These are phyloP conservation scores for Aristolochia fimbriata DNA, from an alignment of 164 flowering plant species.

Conservation along the genomic window DNA sequence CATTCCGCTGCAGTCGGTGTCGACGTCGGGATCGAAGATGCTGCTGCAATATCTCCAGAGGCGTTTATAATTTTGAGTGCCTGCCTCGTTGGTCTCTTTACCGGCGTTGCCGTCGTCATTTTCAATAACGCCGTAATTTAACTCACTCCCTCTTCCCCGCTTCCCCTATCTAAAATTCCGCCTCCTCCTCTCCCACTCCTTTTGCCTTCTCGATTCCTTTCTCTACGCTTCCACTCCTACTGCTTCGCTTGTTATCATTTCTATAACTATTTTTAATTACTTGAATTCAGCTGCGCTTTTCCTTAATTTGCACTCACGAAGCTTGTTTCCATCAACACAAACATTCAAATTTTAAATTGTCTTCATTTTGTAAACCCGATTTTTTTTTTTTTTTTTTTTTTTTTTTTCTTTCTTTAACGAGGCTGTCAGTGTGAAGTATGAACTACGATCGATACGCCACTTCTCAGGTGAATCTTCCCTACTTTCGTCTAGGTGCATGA, in stretches of 20 bases:
- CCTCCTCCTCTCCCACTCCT: neutral
- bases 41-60: constrained; percentile 11
- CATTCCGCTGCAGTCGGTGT: constrained; percentile 3
- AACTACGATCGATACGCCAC: neutral
- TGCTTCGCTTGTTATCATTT: neutral
- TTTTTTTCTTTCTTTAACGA: too few relatives aligned
- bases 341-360: too few relatives aligned
- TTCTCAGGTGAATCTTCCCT: neutral
- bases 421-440: neutral
- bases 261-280: neutral
- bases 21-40: constrained; percentile 6
- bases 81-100: constrained; percentile 72
- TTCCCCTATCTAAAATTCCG: neutral
- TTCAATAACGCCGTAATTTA: constrained; percentile 51
- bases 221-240: neutral
- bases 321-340: too few relatives aligned
- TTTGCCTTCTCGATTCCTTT: neutral
- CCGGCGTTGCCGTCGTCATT: constrained; percentile 69
- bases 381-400: too few relatives aligned
- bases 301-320: too few relatives aligned
- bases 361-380: too few relatives aligned
- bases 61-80: constrained; percentile 45
- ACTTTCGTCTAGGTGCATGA: constrained; percentile 52
- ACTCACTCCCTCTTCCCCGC: neutral
- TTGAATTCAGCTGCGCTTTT: neutral